A percentile compares a stretch with the other conserved stretches of the same genome.
Evolutionary conservation across 805 yeast genomes (phyloP).

Genomic region (Saccharomyces cerevisiae): DNA sequence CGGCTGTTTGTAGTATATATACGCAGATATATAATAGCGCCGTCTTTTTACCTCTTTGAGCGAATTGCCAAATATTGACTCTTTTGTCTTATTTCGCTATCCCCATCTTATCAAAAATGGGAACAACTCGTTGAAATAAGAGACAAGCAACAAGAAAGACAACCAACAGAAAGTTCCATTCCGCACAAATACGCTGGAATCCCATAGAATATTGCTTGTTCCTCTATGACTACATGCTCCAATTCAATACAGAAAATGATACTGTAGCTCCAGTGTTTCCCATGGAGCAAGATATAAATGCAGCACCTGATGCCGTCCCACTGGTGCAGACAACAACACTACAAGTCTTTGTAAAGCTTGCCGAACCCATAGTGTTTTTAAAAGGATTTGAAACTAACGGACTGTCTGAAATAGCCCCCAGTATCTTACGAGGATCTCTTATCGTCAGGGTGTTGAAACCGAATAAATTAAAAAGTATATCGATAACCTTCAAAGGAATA

Average conservation of each 20-base stretch:
- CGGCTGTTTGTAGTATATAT: neutral
- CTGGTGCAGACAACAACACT: slow-evolving; percentile 52
- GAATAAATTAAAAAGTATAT: slow-evolving; percentile 54
- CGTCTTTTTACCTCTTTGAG: neutral
- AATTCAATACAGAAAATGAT: neutral
- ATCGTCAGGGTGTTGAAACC: slow-evolving; percentile 61
- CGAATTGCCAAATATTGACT: neutral
- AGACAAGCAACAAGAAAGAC: neutral
- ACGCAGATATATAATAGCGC: neutral
- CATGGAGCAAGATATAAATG: slow-evolving; percentile 38
- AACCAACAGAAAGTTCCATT: neutral
- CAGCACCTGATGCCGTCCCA: slow-evolving; percentile 37
- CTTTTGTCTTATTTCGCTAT: neutral
- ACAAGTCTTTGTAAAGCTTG: slow-evolving; percentile 56
- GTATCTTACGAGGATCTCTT: slow-evolving; percentile 70
- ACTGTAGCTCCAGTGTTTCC: slow-evolving; percentile 39
- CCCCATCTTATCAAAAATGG: neutral
- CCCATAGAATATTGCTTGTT: neutral
- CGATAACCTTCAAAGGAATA: slow-evolving; percentile 52
- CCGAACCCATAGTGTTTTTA: slow-evolving; percentile 70
- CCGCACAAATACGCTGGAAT: neutral
- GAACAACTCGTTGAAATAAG: neutral
- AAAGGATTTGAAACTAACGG: slow-evolving; percentile 71
- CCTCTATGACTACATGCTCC: neutral
- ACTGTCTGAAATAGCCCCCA: slow-evolving; percentile 59